Conservation (phyloP, 129 eudicot species). For the Logfia minima region DNA sequence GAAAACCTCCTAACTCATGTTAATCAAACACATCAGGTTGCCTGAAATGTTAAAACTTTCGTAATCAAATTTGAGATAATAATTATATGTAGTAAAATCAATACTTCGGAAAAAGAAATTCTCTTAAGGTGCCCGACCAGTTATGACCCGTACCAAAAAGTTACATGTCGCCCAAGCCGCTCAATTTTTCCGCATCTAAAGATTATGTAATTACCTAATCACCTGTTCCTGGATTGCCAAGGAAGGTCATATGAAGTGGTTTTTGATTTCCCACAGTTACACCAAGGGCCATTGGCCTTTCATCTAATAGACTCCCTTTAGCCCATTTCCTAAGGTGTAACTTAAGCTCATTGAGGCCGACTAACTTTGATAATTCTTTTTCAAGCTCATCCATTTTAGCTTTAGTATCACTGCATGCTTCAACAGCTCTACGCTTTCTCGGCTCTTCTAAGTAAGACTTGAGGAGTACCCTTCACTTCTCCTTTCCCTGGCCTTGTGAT, state of each 20-base stretch:
- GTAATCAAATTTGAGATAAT: no score
- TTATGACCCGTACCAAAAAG: no score
- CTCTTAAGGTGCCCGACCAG: no score
- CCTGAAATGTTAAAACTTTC: no score
- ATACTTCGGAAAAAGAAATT: no score
- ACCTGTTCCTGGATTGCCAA: slow-evolving; percentile 53
- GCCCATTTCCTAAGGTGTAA: slow-evolving; percentile 82
- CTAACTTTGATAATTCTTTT: slow-evolving; percentile 65
- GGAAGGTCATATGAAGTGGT: slow-evolving; percentile 96
- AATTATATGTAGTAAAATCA: no score
- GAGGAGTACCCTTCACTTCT: slow-evolving; percentile 44
- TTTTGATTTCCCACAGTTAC: slow-evolving; percentile 57
- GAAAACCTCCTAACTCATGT: no score
- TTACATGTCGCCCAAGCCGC: no score
- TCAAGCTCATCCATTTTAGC: slow-evolving; percentile 95
- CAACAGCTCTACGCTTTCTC: slow-evolving; percentile 38
- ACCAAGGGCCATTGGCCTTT: slow-evolving; percentile 83
- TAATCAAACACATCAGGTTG: no score
- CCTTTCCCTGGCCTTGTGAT: slow-evolving; percentile 52
- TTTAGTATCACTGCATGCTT: slow-evolving; percentile 77
- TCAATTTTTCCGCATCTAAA: no score
- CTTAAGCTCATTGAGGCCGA: slow-evolving; percentile 75
- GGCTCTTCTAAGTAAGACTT: slow-evolving; percentile 17
- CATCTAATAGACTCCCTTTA: slow-evolving; percentile 87
- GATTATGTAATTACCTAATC: background rate